Evolutionary conservation across 768 basidiomycete genomes (phyloP), one percentile per base, ranked within the genome.

Genomic region (Agaricus subrufescens): DNA sequence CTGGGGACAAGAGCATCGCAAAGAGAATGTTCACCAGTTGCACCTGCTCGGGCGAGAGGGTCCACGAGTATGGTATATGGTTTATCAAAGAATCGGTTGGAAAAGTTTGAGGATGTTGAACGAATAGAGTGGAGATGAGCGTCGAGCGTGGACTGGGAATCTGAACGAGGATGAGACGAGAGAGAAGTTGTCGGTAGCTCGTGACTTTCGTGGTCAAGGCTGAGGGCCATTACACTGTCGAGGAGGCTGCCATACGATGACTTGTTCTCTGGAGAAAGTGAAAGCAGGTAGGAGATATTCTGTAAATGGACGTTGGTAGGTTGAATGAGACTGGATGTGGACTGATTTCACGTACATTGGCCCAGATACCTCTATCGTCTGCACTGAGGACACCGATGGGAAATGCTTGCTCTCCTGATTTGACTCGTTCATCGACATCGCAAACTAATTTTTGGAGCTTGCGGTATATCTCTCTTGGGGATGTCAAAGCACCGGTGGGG

Each of bases 71-170:
- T 72, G 3, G 86, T 86, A 39, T 89, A 80, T 2, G 87, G 78
- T 70, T 97, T 98, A 74, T 98, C 95, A 67, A 85, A 91, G 81
- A 92, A 97, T 34, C 96, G 77, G 63, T 97, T 97, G 43, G 80
- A 74, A 4, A 84, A 80, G 56, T 82, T 84, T 55, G 76, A 71
- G 2, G 70, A 63, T 1, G 86, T 85, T 0, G 83, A 81, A 23
- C 90, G 85, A 49, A 86, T 79, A 54, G 87, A 82, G 59, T 83
- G 83, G 15, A 95, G 76, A 64, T 95, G 94, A 1, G 87, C 80
- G 63, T 91, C 85, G 43, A 92, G 69, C 26, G 62, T 56, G 29
- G 56, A 62, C 61, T 78, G 71, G 38, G 71, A 66, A 46, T 66
- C 69, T 57, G 62, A 69, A 64, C 70, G 70, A 57, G 71, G 68